Base-by-base conservation (phyloP, 345 rosid genomes). In the Firmiana major region DNA sequence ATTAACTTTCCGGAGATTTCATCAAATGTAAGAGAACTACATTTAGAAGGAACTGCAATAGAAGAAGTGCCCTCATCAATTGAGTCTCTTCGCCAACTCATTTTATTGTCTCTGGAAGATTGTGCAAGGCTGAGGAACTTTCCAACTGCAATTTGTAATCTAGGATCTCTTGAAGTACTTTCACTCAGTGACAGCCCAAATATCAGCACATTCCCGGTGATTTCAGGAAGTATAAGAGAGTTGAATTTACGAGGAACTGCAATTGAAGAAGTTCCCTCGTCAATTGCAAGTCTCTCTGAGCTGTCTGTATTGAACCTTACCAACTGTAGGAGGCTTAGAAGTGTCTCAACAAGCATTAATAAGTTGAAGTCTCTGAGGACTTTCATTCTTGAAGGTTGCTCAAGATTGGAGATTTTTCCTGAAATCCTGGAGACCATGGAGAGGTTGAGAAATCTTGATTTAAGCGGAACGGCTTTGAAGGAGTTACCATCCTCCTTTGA, bases 391-490 rank as follows among this genome's bases (percentile, higher is more conserved):
- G 26, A 15, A 5, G 73, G 75, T 12, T 84, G 87, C 78, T 80
- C 53, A 40, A 49, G 63, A 59, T 81, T 86, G 31, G 80, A 68
- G 43, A 75, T 63, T 79, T 81, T 83, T 63, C 88, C 84, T 15
- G 77, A 75, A 34, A 63, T 68, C 26, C 38, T 75, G 15, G 78
- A 73, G 34, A 7, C 22, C 9, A 77, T 85, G 76, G 77, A 71
- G 55, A 69, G 65, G 40, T 78, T 84, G 34, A 63, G 64, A 69
- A 57, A 55, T 55, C 85, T 81, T 63, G 48, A 74, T 77, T 57
- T 84, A 17, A 76, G 54, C 53, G 74, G 81, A 75, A 84, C 83
- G 59, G 75, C 81, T 22, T 59, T 84, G 48, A 58, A 73, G 45
- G 81, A 73, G 46, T 12, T 84, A 67, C 79, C 82, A 67, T 60